Percentiles rank a stretch among this genome's conserved stretches.
phyloP scores from a whole-genome alignment of 352 stramenopile species.

The Phytophthora boehmeriae region DNA sequence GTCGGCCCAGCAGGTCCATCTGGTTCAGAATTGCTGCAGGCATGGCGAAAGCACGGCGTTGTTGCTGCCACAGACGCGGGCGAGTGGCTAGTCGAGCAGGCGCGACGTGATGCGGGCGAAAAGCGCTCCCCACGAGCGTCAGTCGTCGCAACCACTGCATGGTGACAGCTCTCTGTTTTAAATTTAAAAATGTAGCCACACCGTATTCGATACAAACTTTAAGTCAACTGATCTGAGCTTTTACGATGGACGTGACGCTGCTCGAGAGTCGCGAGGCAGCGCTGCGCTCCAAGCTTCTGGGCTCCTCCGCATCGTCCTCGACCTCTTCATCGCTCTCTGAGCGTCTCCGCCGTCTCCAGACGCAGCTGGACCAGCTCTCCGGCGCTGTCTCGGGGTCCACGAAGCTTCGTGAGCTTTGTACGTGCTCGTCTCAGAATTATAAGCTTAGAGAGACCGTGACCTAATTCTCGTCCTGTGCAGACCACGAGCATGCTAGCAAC shows the following conservation, averaged over 20 bases:
- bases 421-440: constrained; percentile 5
- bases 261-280: constrained; percentile 55
- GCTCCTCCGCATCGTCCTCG: constrained; percentile 1
- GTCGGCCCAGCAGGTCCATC: constrained; percentile 63
- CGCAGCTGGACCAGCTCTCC: constrained; percentile 41
- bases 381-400: constrained; percentile 37
- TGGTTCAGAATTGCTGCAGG: constrained; percentile 75
- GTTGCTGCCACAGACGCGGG: constrained; percentile 15
- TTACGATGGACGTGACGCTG: constrained; percentile 50
- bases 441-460: constrained; percentile 7
- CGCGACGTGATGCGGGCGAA: constrained; percentile 6
- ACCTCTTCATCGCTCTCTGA: constrained; percentile 14
- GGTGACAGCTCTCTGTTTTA: no score
- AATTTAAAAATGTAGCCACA: no score
- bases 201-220: no score
- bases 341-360: constrained; percentile 29
- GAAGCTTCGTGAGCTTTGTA: constrained; percentile 58
- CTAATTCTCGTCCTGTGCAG: constrained; percentile 15
- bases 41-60: constrained; percentile 61
- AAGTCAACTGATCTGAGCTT: no score
- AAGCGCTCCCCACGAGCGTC: constrained; percentile 9
- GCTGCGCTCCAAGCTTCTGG: constrained; percentile 48
- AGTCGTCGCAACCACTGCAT: constrained; percentile 35
- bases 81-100: not conserved
- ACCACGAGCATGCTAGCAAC: constrained; percentile 38